Evolutionary conservation across 306 rosid genomes (phyloP), one percentile per base, ranked within the genome.

Genomic region (Lathyrus aphaca): DNA sequence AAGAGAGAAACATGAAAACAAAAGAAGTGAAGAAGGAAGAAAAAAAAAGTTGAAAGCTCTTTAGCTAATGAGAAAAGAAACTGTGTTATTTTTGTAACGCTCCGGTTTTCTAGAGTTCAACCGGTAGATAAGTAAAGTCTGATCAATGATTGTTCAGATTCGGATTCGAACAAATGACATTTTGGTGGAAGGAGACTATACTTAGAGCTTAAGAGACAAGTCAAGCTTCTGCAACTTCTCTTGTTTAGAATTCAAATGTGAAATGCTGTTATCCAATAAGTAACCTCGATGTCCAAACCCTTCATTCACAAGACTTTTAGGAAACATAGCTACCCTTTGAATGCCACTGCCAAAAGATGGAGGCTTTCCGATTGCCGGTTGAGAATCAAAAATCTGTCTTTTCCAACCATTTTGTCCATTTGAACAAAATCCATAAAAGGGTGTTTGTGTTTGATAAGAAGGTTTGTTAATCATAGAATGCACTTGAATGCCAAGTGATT

Each of bases 191-290:
- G 0, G 38, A 25, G 62, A 8, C 12, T 27, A 48, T 79, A 50
- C 18, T 68, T 78, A 91, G 85, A 95, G 97, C 84, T 83, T 95
- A 45, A 95, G 99, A 53, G 97, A 88, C 81, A 95, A 87, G 87
- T 95, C 99, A 75, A 95, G 97, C 71, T 87, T 89, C 82, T 86
- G 86, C 72, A 87, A 76, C 50, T 94, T 90, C 25, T 77, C 85
- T 69, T 77, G 85, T 69, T 82, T 77, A 64, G 80, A 23, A 46
- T 69, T 77, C 66, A 77, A 67, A 82, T 77, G 80, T 13, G 74
- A 13, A 77, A 67, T 63, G 62, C 71, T 64, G 46, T 73, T 64
- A 49, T 66, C 80, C 21, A 77, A 57, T 53, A 78, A 44, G 69
- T 62, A 69, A 21, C 80, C 74, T 64, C 82, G 10, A 35, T 5